These are phyloP conservation scores for Trichophyton equinum DNA, from an alignment of 2,329 filamentous ascomycete species.

Conservation along the genomic window DNA sequence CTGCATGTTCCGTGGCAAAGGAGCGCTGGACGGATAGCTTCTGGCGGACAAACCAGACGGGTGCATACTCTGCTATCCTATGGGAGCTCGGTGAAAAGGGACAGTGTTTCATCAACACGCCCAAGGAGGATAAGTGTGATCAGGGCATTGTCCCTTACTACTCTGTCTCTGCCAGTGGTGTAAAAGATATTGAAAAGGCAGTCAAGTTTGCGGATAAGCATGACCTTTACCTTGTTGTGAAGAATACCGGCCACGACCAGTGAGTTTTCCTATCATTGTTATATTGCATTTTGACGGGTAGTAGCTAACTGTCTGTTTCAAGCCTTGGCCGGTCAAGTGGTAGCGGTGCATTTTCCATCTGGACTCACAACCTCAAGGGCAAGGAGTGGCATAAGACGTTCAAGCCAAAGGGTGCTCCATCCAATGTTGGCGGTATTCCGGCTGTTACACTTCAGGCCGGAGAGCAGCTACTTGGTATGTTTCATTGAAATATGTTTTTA, in stretches of 20 bases:
- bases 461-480: conserved; percentile 18
- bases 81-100: conserved; percentile 20
- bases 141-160: conserved; percentile 19
- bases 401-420: conserved; percentile 15
- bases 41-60: conserved; percentile 18
- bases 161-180: conserved; percentile 13
- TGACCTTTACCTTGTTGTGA: conserved; percentile 19
- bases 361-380: conserved; percentile 21
- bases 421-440: conserved; percentile 10
- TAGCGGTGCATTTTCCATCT: conserved; percentile 18
- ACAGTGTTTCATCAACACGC: conserved; percentile 20
- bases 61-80: conserved; percentile 19
- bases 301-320: background rate
- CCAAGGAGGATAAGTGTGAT: conserved; percentile 14
- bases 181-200: conserved; percentile 15
- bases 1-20: conserved; percentile 11
- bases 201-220: conserved; percentile 19
- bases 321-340: conserved; percentile 20
- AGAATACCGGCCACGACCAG: conserved; percentile 22
- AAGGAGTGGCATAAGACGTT: conserved; percentile 17
- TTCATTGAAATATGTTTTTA: background rate
- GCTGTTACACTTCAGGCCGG: conserved; percentile 20
- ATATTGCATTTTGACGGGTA: background rate
- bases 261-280: conserved; percentile 8
- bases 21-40: conserved; percentile 14